These are phyloP conservation scores for Stagonosporopsis cucurbitacearum DNA, from an alignment of 2,329 filamentous ascomycete genomes.

Conservation along the genomic window DNA sequence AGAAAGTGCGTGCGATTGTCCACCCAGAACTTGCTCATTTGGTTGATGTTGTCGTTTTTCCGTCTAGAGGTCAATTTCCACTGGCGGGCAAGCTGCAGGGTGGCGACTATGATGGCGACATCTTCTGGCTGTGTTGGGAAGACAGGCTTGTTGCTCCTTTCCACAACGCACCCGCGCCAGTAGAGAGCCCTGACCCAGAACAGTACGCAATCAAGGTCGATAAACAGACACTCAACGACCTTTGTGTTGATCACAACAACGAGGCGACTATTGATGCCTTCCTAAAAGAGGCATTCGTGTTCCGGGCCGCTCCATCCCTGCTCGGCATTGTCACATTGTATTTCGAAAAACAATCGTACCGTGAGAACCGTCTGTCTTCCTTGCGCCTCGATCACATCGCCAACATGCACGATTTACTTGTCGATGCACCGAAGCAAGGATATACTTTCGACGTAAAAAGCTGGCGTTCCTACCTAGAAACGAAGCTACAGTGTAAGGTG, in stretches of 20 bases:
- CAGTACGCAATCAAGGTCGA: slow-evolving; percentile 61
- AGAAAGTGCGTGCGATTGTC: slow-evolving; percentile 61
- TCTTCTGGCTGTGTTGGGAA: slow-evolving; percentile 81
- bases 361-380: slow-evolving; percentile 38
- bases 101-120: slow-evolving; percentile 82
- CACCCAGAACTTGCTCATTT: slow-evolving; percentile 68
- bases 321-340: slow-evolving; percentile 70
- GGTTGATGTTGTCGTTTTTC: slow-evolving; percentile 82
- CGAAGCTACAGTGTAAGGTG: slow-evolving; percentile 58
- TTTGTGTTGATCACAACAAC: slow-evolving; percentile 41
- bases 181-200: slow-evolving; percentile 54
- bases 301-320: slow-evolving; percentile 63
- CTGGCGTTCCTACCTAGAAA: slow-evolving; percentile 60
- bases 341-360: slow-evolving; percentile 69
- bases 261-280: slow-evolving; percentile 53
- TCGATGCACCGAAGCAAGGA: slow-evolving; percentile 55
- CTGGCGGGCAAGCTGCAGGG: slow-evolving; percentile 76
- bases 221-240: slow-evolving; percentile 54
- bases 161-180: slow-evolving; percentile 62
- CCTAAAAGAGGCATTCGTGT: slow-evolving; percentile 61
- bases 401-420: slow-evolving; percentile 54
- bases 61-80: slow-evolving; percentile 65
- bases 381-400: slow-evolving; percentile 34
- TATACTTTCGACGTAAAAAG: slow-evolving; percentile 56
- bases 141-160: slow-evolving; percentile 70